phyloP scores from a whole-genome alignment of 108 stramenopile genomes.

The Pseudonitzschia multiseries region DNA sequence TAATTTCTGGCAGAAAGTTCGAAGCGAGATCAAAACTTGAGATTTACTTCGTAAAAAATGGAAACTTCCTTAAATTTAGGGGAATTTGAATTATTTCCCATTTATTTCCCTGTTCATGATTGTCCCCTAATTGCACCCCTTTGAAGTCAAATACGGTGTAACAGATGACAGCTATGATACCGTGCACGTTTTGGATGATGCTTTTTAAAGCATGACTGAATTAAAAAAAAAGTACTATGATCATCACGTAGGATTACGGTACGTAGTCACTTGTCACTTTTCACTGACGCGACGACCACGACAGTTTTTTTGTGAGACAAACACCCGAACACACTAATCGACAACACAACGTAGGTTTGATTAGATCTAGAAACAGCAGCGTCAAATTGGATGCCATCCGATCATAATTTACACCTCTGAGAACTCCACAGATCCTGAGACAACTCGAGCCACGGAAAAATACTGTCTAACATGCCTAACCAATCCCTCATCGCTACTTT shows the following conservation, averaged over 20 bases:
- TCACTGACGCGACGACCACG: conserved; percentile 8
- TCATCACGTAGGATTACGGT: neutral
- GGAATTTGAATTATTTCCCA: too few species aligned
- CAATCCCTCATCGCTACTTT: conserved; percentile 4
- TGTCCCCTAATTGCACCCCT: too few species aligned
- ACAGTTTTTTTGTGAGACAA: neutral
- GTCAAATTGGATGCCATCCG: neutral
- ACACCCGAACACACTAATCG: neutral
- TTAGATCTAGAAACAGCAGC: conserved; percentile 5
- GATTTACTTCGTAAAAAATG: too few species aligned
- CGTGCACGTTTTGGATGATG: neutral
- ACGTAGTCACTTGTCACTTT: neutral
- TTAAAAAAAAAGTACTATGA: neutral
- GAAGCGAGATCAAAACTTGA: too few species aligned
- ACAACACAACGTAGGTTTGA: neutral
- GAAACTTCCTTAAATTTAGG: too few species aligned
- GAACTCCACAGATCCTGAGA: neutral
- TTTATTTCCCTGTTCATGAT: too few species aligned
- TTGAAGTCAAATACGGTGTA: neutral
- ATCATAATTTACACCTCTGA: neutral
- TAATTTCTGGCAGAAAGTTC: too few species aligned
- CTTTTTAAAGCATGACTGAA: neutral
- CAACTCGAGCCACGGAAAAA: neutral
- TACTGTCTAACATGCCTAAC: conserved; percentile 7
- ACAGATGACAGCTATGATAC: too few species aligned